A percentile compares a stretch with the other conserved stretches of the same genome.
Conservation (phyloP, 2,329 filamentous ascomycete species). For the Aspergillus jensenii region DNA sequence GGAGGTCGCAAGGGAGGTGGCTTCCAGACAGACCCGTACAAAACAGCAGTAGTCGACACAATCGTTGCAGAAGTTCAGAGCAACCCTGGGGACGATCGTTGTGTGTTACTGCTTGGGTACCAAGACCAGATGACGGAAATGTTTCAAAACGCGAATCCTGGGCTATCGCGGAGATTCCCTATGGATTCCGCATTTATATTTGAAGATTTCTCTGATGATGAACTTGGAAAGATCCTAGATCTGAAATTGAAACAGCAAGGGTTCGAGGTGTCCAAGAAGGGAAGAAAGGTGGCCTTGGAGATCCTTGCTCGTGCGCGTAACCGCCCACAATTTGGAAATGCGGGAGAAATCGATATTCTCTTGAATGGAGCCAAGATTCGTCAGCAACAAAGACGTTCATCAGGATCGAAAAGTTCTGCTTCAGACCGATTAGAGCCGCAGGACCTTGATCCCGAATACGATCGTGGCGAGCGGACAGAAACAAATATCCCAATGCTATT, state of each 20-base stretch:
- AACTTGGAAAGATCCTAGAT: slow-evolving; percentile 61
- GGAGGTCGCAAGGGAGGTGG: slow-evolving; percentile 26
- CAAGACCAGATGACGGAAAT: slow-evolving; percentile 68
- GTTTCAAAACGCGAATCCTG: slow-evolving; percentile 73
- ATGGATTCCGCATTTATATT: slow-evolving; percentile 65
- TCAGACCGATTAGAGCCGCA: slow-evolving; percentile 37
- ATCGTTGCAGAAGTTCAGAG: slow-evolving; percentile 73
- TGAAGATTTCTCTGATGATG: slow-evolving; percentile 63
- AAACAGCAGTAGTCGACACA: slow-evolving; percentile 68
- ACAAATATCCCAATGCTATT: slow-evolving; percentile 11
- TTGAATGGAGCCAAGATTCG: slow-evolving; percentile 57
- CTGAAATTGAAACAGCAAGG: slow-evolving; percentile 61
- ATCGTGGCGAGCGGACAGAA: slow-evolving; percentile 6
- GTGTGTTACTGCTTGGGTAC: slow-evolving; percentile 71
- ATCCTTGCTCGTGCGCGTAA: slow-evolving; percentile 63
- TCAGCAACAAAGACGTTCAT: slow-evolving; percentile 48
- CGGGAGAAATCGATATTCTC: slow-evolving; percentile 71
- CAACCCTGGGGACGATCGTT: slow-evolving; percentile 68
- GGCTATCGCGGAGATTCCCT: slow-evolving; percentile 65
- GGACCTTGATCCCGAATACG: slow-evolving; percentile 9
- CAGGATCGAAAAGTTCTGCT: background rate
- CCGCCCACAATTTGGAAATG: slow-evolving; percentile 69
- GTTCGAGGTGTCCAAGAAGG: slow-evolving; percentile 54
- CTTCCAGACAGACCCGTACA: slow-evolving; percentile 50
- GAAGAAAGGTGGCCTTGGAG: slow-evolving; percentile 56